Evolutionary conservation across 345 rosid genomes (phyloP), one percentile per base, ranked within the genome.

Genomic region (Euphorbia lathyris): DNA sequence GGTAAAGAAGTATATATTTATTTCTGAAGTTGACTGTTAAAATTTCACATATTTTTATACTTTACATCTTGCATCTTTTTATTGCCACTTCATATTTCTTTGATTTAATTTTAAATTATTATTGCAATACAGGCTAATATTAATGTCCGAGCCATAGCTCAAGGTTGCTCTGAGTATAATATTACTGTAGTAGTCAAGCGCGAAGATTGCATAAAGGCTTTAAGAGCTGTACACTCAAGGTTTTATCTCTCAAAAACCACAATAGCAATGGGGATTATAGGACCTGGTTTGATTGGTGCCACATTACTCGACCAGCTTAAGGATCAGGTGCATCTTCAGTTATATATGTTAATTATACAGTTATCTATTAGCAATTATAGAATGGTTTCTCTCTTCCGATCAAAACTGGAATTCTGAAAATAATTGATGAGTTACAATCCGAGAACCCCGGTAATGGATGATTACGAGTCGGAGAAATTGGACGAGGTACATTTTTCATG

Each of bases 101-200:
- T 9, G 26, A 67, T 26, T 17, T 7, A 58, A 26, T 23, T 58
- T 23, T 48, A 60, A 42, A 52, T 26, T 19, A 36, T 66, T 40
- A 38, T 66, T 72, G 67, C 61, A 53, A 36, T 84, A 72, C 90
- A 96, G 99, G 99, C 99, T 63, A 96, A 85, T 80, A 88, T 96
- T 57, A 96, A 96, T 75, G 79, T 92, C 67, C 98, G 98, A 23
- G 98, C 97, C 51, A 90, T 96, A 81, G 95, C 99, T 76, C 99
- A 96, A 89, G 99, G 99, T 62, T 96, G 98, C 78, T 96, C 99
- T 2, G 99, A 96, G 82, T 96, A 90, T 79, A 96, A 96, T 66
- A 81, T 96, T 62, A 96, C 99, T 4, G 98, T 83, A 7, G 99
- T 92, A 22, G 63, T 96, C 57, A 89, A 84, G 84, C 89, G 91